phyloP scores from a whole-genome alignment of 2,329 filamentous ascomycete genomes.

The Xylaria digitata region DNA sequence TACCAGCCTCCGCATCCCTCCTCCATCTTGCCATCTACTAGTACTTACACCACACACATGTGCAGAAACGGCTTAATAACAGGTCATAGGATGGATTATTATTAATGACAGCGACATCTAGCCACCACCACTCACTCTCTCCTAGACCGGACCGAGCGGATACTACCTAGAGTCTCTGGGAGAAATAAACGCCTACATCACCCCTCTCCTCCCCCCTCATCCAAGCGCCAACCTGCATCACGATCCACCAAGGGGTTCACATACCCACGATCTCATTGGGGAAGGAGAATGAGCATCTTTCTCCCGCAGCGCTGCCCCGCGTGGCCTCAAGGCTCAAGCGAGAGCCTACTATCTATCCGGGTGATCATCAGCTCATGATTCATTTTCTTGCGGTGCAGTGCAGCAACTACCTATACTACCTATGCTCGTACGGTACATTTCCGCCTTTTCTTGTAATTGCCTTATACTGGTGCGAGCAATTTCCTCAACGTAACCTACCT shows the following conservation, averaged over 20 bases:
- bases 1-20: conserved; percentile 28
- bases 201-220: conserved; percentile 25
- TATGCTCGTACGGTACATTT: conserved; percentile 2
- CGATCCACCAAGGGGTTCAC: conserved; percentile 36
- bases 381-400: conserved; percentile 12
- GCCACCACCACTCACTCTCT: conserved; percentile 12
- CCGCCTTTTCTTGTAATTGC: conserved; percentile 13
- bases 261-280: conserved; percentile 34
- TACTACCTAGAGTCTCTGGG: conserved; percentile 23
- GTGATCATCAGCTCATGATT: conserved; percentile 33
- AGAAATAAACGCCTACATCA: conserved; percentile 31
- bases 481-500: conserved; percentile 13
- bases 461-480: conserved; percentile 10
- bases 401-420: background rate
- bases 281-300: conserved; percentile 26
- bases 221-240: conserved; percentile 39
- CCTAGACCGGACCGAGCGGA: conserved; percentile 30
- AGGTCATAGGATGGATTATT: conserved; percentile 17
- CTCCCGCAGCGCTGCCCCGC: conserved; percentile 25
- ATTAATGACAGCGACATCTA: conserved; percentile 21
- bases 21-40: background rate
- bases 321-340: conserved; percentile 34
- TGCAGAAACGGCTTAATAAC: conserved; percentile 5
- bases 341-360: conserved; percentile 20
- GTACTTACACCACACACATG: background rate